A percentile compares a stretch with the other conserved stretches of the same genome.
These are phyloP conservation scores for Harringtonia lauricola DNA, from an alignment of 2,329 filamentous ascomycete genomes.

Conservation along the genomic window DNA sequence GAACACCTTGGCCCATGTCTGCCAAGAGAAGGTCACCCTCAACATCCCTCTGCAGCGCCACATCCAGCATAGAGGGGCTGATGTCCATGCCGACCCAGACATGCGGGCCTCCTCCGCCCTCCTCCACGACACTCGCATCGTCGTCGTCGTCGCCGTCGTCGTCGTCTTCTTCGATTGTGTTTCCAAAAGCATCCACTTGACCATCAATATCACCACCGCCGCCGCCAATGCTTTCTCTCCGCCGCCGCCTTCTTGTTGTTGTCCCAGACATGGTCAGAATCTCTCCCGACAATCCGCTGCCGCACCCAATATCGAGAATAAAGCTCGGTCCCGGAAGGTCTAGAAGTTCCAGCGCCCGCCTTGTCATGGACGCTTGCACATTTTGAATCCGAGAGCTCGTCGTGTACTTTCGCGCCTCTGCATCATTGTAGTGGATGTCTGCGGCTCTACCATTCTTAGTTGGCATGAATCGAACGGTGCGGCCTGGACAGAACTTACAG, in stretches of 20 bases:
- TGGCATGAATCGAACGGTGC: too few species aligned
- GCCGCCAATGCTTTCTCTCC: neutral
- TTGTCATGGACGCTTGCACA: conserved; percentile 91
- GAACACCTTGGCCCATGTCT: conserved; percentile 91
- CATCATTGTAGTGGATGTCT: conserved; percentile 95
- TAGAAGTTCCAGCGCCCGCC: conserved; percentile 85
- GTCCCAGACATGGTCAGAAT: conserved; percentile 53
- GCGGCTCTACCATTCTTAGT: conserved; percentile 52
- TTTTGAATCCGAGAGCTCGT: conserved; percentile 91
- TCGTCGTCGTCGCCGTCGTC: conserved; percentile 3
- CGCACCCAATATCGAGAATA: conserved; percentile 94
- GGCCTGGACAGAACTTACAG: conserved; percentile 47
- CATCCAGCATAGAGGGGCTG: conserved; percentile 88
- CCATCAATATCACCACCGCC: neutral
- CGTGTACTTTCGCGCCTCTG: conserved; percentile 93
- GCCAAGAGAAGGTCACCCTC: conserved; percentile 90
- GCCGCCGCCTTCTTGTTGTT: conserved; percentile 1
- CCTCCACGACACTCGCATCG: conserved; percentile 32
- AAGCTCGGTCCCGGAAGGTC: conserved; percentile 68
- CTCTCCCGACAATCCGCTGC: conserved; percentile 86
- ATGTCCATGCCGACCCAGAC: conserved; percentile 98
- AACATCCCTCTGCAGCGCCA: conserved; percentile 82
- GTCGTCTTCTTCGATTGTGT: neutral
- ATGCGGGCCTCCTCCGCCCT: conserved; percentile 72
- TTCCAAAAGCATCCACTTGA: too few species aligned